phyloP scores from a whole-genome alignment of 78 protist species.

The Dictyostelium citrinum region DNA sequence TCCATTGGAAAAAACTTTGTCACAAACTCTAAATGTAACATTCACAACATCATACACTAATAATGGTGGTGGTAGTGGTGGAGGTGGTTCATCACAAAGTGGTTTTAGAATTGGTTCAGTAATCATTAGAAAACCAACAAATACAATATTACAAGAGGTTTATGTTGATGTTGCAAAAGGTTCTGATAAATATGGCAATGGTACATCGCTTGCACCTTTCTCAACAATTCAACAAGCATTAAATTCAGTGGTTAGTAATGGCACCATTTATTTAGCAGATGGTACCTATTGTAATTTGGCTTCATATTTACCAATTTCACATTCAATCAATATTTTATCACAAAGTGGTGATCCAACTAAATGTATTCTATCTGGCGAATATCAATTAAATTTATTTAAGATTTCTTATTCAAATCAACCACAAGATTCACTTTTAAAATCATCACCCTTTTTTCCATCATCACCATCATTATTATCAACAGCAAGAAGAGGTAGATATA shows the following conservation, averaged over 20 bases:
- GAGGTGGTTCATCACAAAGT: background rate
- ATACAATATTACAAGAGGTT: background rate
- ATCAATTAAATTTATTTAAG: background rate
- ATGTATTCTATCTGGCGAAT: background rate
- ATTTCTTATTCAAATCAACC: background rate
- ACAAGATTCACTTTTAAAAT: background rate
- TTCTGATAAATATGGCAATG: slow-evolving; percentile 19
- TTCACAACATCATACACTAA: background rate
- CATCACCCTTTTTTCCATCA: too few species aligned
- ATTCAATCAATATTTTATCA: background rate
- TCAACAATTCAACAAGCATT: slow-evolving; percentile 26
- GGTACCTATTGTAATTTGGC: slow-evolving; percentile 46
- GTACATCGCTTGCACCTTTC: background rate
- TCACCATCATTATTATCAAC: too few species aligned
- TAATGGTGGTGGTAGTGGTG: background rate
- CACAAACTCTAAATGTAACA: background rate
- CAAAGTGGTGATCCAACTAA: background rate
- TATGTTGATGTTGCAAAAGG: slow-evolving; percentile 32
- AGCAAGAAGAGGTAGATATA: background rate
- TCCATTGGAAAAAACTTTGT: background rate
- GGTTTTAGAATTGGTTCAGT: background rate
- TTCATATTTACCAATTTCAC: background rate
- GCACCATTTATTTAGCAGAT: background rate
- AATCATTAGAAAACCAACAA: background rate
- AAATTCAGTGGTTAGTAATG: background rate